phyloP scores from a whole-genome alignment of 768 basidiomycete species.

The Lactifluus piperatus region DNA sequence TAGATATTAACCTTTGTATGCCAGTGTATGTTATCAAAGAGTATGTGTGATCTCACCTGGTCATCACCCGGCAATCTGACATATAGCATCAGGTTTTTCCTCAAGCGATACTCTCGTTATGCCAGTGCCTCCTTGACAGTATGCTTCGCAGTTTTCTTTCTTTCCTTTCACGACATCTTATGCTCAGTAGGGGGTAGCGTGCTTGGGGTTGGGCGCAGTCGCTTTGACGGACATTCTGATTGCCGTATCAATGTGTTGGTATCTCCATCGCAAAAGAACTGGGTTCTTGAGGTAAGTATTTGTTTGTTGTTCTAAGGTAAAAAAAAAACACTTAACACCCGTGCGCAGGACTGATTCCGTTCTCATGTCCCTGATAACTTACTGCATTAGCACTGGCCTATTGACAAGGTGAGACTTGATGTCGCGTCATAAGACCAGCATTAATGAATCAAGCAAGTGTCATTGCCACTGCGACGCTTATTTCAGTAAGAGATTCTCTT shows the following conservation, averaged over 20 bases:
- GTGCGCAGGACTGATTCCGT: conserved; percentile 23
- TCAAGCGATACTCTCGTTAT: conserved; percentile 30
- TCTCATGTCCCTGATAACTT: conserved; percentile 23
- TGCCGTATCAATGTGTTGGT: conserved; percentile 40
- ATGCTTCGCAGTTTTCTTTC: conserved; percentile 12
- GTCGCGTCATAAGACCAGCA: neutral
- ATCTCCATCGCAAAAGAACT: conserved; percentile 36
- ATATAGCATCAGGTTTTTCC: conserved; percentile 17
- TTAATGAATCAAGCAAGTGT: conserved; percentile 6
- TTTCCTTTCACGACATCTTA: neutral
- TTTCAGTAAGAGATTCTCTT: conserved; percentile 5
- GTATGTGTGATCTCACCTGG: conserved; percentile 24
- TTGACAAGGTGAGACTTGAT: conserved; percentile 21
- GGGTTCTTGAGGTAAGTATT: conserved; percentile 33
- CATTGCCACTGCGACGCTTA: conserved; percentile 14
- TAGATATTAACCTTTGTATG: neutral
- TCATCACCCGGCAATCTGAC: neutral
- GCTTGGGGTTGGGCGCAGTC: conserved; percentile 36
- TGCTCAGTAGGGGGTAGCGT: conserved; percentile 39
- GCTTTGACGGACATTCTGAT: conserved; percentile 43
- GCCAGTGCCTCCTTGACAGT: conserved; percentile 29
- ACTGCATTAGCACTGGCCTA: conserved; percentile 24
- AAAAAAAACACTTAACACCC: neutral
- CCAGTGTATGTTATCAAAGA: conserved; percentile 41
- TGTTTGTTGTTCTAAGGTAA: neutral